Evolutionary conservation across 192 early-diverging fungal species (phyloP).

Genomic region (Gamsiella multidivaricata): DNA sequence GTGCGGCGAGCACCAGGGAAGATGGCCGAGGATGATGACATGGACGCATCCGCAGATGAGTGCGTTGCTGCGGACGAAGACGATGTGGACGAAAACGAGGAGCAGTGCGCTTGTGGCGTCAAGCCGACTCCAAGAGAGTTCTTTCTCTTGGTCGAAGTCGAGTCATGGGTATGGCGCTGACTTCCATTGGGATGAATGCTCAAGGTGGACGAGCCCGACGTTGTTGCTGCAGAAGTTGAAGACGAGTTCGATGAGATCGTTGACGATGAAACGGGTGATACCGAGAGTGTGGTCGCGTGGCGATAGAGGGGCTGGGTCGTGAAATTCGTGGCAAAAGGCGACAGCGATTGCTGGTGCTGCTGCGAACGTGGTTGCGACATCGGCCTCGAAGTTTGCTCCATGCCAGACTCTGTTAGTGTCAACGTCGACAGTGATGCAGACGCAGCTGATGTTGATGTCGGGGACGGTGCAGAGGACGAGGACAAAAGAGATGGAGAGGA

Average conservation of each 20-base stretch:
- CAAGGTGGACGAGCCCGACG: background rate
- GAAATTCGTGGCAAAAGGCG: conserved; percentile 8
- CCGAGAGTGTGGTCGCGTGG: conserved; percentile 11
- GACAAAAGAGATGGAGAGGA: conserved; percentile 25
- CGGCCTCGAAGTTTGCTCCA: conserved; percentile 7
- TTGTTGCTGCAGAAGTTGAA: conserved; percentile 10
- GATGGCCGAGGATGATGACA: conserved; percentile 34
- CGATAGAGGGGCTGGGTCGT: conserved; percentile 15
- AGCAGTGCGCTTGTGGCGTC: conserved; percentile 20
- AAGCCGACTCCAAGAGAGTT: conserved; percentile 37
- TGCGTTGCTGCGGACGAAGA: conserved; percentile 11
- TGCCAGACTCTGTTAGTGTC: conserved; percentile 25
- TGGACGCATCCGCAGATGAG: conserved; percentile 11
- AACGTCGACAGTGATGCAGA: conserved; percentile 44
- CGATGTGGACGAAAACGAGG: conserved; percentile 26
- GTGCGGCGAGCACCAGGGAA: conserved; percentile 50
- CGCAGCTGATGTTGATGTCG: conserved; percentile 28
- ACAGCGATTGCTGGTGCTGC: conserved; percentile 7
- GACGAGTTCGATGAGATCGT: conserved; percentile 4
- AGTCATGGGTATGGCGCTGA: conserved; percentile 28
- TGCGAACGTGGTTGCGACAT: conserved; percentile 13
- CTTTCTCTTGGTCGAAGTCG: conserved; percentile 35
- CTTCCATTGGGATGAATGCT: conserved; percentile 10
- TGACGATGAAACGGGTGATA: background rate
- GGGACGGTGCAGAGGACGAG: conserved; percentile 11